Conservation (phyloP, 2,329 filamentous ascomycete species). For the Aspergillus awamori region DNA sequence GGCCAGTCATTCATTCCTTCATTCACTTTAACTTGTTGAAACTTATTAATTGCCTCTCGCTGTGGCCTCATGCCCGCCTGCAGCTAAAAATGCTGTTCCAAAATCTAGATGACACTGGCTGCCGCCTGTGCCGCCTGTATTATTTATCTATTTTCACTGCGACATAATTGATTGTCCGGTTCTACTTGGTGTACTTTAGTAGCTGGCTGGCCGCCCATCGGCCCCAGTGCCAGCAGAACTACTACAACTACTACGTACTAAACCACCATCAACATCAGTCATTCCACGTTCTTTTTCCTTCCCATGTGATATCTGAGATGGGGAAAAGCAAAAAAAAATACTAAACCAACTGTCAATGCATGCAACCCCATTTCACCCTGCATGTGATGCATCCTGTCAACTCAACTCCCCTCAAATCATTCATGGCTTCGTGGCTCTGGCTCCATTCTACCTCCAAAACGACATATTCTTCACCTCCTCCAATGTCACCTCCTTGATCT, state of each 20-base stretch:
- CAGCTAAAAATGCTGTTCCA: too few relatives aligned
- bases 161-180: too few relatives aligned
- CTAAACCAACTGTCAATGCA: not conserved
- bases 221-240: not conserved
- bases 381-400: not conserved
- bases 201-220: not conserved
- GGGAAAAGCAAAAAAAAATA: not conserved
- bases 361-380: not conserved
- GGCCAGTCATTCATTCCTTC: too few relatives aligned
- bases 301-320: too few relatives aligned
- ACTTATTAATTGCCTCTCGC: not conserved
- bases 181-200: too few relatives aligned
- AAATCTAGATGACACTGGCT: not conserved
- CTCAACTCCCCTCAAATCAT: not conserved
- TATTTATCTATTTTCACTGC: not conserved
- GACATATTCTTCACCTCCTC: conserved; percentile 39
- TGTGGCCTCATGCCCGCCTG: not conserved
- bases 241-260: too few relatives aligned
- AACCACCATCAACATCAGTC: not conserved
- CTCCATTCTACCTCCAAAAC: conserved; percentile 31
- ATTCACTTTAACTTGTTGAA: too few relatives aligned
- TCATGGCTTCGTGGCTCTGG: not conserved
- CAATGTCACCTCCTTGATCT: conserved; percentile 33
- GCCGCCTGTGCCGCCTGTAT: not conserved
- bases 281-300: not conserved